These are phyloP conservation scores for Blastobotrys ciferrii DNA, from an alignment of 1,139 yeast genomes.

Conservation along the genomic window DNA sequence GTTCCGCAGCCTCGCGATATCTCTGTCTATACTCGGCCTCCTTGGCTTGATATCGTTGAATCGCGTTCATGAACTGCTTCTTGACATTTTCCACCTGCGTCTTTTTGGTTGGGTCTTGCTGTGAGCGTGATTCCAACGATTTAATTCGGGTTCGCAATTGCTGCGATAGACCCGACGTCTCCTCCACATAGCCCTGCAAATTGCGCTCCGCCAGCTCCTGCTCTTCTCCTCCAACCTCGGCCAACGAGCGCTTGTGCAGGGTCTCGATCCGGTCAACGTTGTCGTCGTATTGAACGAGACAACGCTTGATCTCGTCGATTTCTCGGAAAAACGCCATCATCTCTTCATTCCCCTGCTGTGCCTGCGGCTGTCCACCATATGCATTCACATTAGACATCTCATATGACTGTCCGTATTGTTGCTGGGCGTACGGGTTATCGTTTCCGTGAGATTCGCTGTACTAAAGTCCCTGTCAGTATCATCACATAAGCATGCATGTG, in stretches of 20 bases:
- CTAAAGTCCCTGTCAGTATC: too few relatives aligned
- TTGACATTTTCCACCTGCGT: constrained; percentile 90
- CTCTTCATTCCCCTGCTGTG: constrained; percentile 41
- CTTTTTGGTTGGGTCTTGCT: constrained; percentile 70
- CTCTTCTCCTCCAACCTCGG: constrained; percentile 76
- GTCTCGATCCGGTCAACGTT: constrained; percentile 75
- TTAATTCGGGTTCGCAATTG: constrained; percentile 75
- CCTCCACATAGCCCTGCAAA: constrained; percentile 72
- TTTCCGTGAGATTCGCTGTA: neutral
- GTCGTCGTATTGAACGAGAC: constrained; percentile 75
- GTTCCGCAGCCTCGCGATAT: constrained; percentile 83
- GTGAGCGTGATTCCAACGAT: constrained; percentile 68
- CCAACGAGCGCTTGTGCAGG: constrained; percentile 77
- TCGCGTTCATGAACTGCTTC: constrained; percentile 78
- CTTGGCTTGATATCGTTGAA: constrained; percentile 80
- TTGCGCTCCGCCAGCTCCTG: constrained; percentile 70
- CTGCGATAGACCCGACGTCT: constrained; percentile 75
- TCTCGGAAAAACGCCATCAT: constrained; percentile 79
- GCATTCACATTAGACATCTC: constrained; percentile 27
- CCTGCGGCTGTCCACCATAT: constrained; percentile 16
- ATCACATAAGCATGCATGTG: too few relatives aligned
- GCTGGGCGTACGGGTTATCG: neutral
- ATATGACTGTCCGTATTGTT: constrained; percentile 15
- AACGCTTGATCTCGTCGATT: constrained; percentile 76
- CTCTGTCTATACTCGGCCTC: constrained; percentile 86